Conservation (phyloP, 2,329 filamentous ascomycete species). For the Niveomyces coronatus region DNA sequence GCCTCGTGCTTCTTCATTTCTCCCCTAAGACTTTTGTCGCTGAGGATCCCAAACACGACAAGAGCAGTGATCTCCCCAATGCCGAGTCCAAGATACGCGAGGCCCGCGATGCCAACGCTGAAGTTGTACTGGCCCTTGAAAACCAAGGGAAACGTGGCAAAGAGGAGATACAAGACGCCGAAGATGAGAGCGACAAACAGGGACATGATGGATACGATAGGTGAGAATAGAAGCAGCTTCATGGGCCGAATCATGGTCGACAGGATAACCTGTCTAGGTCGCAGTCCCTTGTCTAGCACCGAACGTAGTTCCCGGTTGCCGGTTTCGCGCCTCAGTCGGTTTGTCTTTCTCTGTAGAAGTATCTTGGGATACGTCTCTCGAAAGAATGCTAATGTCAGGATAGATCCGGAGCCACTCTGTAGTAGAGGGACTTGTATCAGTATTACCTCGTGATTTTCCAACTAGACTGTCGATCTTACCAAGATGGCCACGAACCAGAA, state of each 20-base stretch:
- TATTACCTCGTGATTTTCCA: no score
- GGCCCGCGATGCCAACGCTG: constrained; percentile 14
- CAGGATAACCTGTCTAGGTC: constrained; percentile 13
- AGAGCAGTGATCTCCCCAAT: constrained; percentile 21
- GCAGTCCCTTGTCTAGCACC: constrained; percentile 8
- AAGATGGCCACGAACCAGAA: constrained; percentile 39
- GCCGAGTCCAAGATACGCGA: constrained; percentile 42
- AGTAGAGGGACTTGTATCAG: no score
- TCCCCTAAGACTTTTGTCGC: no score
- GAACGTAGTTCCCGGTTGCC: constrained; percentile 17
- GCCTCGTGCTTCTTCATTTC: no score
- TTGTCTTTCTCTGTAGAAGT: constrained; percentile 20
- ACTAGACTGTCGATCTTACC: no score
- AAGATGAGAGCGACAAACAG: constrained; percentile 27
- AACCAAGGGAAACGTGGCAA: constrained; percentile 25
- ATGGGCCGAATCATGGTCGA: constrained; percentile 30
- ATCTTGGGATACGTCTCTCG: constrained; percentile 20
- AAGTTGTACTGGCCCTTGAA: constrained; percentile 26
- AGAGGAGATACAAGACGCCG: constrained; percentile 26
- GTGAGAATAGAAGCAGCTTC: constrained; percentile 40
- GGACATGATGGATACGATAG: constrained; percentile 38
- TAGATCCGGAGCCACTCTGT: not conserved
- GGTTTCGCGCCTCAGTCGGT: constrained; percentile 20
- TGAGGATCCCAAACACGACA: constrained; percentile 9
- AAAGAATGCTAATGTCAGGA: constrained; percentile 13